Evolutionary conservation across 1,284 basidiomycete genomes (phyloP).

Genomic region (Malassezia japonica): DNA sequence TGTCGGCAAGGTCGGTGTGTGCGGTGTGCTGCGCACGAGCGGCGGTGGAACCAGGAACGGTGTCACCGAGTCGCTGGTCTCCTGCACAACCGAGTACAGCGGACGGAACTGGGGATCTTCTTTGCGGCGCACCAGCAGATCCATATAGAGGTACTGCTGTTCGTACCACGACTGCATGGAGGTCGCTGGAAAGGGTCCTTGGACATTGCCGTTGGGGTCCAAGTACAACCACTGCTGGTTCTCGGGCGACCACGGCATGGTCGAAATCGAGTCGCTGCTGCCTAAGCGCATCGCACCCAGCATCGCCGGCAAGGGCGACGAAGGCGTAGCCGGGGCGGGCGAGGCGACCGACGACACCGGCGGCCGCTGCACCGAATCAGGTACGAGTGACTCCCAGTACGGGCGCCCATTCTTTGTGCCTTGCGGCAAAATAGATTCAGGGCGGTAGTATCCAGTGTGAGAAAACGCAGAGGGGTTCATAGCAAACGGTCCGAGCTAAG

Average conservation of each 20-base stretch:
- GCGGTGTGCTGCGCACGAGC: neutral
- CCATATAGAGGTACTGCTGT: constrained; percentile 77
- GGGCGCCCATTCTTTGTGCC: neutral
- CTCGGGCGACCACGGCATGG: constrained; percentile 51
- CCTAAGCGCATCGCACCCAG: neutral
- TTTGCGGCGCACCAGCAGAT: constrained; percentile 71
- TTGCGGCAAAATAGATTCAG: neutral
- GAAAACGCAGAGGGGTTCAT: neutral
- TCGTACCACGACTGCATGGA: constrained; percentile 95
- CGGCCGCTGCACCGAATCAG: neutral
- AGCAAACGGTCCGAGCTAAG: no score
- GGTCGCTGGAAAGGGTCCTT: constrained; percentile 85
- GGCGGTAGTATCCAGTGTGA: neutral
- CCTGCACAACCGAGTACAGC: constrained; percentile 46
- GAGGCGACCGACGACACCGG: no score
- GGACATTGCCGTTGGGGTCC: constrained; percentile 76
- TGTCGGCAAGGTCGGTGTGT: neutral
- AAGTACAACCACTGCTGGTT: constrained; percentile 80
- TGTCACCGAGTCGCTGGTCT: constrained; percentile 37
- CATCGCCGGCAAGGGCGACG: neutral
- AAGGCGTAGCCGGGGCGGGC: neutral
- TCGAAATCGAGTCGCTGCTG: neutral
- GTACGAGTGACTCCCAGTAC: neutral
- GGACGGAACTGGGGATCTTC: constrained; percentile 48
- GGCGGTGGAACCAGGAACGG: constrained; percentile 48